Conservation (phyloP, 495 filamentous ascomycete genomes). For the Thermothielavioides terrestris region DNA sequence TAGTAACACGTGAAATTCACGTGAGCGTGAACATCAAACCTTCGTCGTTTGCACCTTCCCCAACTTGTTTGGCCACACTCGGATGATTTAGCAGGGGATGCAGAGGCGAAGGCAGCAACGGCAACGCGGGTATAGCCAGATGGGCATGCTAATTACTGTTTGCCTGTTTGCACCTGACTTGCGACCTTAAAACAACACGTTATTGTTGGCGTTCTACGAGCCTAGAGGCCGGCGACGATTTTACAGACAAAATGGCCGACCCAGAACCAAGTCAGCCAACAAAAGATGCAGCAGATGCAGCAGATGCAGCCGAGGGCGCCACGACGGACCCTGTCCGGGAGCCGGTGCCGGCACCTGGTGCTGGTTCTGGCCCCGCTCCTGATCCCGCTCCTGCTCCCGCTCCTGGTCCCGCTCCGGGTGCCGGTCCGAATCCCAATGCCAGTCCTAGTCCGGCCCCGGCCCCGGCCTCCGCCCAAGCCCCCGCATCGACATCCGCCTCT, state of each 20-base stretch:
- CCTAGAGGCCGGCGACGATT: no score
- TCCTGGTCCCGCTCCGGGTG: not conserved
- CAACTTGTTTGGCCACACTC: no score
- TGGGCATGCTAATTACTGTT: no score
- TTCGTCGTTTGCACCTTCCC: not conserved
- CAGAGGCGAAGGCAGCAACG: no score
- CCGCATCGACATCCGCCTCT: slow-evolving; percentile 8
- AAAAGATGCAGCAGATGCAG: not conserved
- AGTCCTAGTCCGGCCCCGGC: not conserved
- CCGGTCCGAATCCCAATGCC: not conserved
- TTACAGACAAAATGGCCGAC: not conserved
- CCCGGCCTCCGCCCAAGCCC: no score
- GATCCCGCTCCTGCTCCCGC: not conserved
- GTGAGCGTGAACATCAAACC: not conserved
- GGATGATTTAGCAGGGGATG: no score
- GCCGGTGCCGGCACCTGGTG: not conserved
- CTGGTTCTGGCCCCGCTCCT: not conserved
- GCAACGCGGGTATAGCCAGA: no score
- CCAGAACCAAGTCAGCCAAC: not conserved
- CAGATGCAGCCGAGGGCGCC: not conserved
- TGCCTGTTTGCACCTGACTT: no score
- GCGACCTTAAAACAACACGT: no score
- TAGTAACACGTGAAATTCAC: slow-evolving; percentile 13
- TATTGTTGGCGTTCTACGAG: no score
- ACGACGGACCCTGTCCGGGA: not conserved